Conservation (phyloP, 352 stramenopile genomes). For the Phytophthora quininea region DNA sequence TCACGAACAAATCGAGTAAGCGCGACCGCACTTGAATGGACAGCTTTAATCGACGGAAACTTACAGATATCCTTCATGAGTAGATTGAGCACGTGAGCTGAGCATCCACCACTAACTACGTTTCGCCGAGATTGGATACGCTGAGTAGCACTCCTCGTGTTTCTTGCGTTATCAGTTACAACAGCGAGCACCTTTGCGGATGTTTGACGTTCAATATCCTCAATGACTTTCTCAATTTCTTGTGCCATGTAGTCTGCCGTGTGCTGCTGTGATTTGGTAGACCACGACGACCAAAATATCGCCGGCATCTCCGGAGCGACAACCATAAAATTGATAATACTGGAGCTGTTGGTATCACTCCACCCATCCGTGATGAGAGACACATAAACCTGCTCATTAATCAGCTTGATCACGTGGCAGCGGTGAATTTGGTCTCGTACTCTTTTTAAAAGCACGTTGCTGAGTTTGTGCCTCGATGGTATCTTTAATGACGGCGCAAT, state of each 20-base stretch:
- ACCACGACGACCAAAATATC: conserved; percentile 5
- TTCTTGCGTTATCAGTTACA: neutral
- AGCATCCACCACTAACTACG: conserved; percentile 2
- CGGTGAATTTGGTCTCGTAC: neutral
- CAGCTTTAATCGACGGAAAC: neutral
- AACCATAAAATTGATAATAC: conserved; percentile 11
- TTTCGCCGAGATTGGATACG: neutral
- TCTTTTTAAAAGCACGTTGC: neutral
- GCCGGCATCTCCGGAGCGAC: neutral
- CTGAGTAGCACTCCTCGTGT: conserved; percentile 2
- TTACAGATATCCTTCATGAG: neutral
- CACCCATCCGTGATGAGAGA: conserved; percentile 5
- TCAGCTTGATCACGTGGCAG: neutral
- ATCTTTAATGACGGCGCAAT: neutral
- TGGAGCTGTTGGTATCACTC: conserved; percentile 4
- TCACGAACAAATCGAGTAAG: conserved; percentile 1
- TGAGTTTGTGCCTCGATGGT: conserved; percentile 1
- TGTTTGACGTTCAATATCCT: neutral
- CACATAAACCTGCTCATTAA: conserved; percentile 4
- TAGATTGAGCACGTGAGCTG: conserved; percentile 5
- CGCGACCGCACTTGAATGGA: neutral
- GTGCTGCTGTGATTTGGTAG: neutral
- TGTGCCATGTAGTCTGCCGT: neutral
- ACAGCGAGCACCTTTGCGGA: neutral
- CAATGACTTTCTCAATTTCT: conserved; percentile 7